Evolutionary conservation across 129 eudicot genomes (phyloP).

Genomic region (Pittosporum tobira): DNA sequence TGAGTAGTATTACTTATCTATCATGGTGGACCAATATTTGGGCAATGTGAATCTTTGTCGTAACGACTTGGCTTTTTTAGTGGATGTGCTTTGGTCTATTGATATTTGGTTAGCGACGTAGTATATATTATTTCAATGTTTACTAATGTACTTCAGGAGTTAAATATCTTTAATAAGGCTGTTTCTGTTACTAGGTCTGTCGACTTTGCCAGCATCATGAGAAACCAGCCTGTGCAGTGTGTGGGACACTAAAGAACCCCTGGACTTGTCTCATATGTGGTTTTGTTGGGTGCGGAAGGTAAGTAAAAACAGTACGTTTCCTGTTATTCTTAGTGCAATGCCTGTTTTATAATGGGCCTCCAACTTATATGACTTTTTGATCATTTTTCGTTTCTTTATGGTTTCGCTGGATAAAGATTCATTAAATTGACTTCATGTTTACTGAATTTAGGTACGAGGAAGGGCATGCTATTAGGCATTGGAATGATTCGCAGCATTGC

Average conservation of each 20-base stretch:
- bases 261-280: slow-evolving; percentile 93
- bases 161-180: not conserved
- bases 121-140: too few species aligned
- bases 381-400: not conserved
- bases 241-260: slow-evolving; percentile 63
- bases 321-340: not conserved
- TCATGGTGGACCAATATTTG: too few species aligned
- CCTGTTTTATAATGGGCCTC: not conserved
- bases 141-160: not conserved
- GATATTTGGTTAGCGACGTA: too few species aligned
- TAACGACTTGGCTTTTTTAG: too few species aligned
- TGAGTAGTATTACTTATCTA: too few species aligned
- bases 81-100: too few species aligned
- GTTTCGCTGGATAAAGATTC: not conserved
- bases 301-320: slow-evolving; percentile 3
- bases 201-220: slow-evolving; percentile 77
- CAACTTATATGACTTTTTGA: not conserved
- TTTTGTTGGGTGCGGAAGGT: slow-evolving; percentile 99
- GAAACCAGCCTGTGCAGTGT: slow-evolving; percentile 68
- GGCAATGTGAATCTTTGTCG: too few species aligned
- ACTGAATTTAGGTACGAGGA: slow-evolving; percentile 50
- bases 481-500: slow-evolving; percentile 62
- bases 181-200: slow-evolving; percentile 52
- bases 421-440: slow-evolving; percentile 1
- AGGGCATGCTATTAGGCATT: slow-evolving; percentile 76